These are phyloP conservation scores for Hyparrhenia diplandra DNA, from an alignment of 176 grass and related monocot species.

Conservation along the genomic window DNA sequence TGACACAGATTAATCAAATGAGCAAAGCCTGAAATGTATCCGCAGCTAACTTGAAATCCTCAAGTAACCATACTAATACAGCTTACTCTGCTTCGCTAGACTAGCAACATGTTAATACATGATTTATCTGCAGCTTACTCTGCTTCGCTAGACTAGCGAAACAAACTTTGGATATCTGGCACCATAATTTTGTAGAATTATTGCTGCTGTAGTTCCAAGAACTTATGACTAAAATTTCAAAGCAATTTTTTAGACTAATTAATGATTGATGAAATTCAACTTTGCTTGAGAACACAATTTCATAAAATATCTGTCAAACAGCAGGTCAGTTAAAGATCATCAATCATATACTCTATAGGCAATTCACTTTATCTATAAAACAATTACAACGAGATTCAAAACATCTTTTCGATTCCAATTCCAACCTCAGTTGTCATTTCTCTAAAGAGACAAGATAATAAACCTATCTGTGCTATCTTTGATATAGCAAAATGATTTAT, in stretches of 20 bases:
- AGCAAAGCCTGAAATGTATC: not conserved
- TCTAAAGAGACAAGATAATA: not conserved
- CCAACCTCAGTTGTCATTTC: not conserved
- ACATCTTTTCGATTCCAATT: not conserved
- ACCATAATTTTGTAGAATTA: not conserved
- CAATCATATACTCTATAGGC: conserved; percentile 11
- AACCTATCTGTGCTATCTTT: not conserved
- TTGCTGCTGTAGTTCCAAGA: conserved; percentile 2
- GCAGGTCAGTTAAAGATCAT: not conserved
- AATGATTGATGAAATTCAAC: not conserved
- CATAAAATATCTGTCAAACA: not conserved
- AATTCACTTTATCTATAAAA: not conserved
- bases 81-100: too few relatives aligned
- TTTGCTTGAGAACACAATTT: conserved; percentile 11
- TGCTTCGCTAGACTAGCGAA: not conserved
- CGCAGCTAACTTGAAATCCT: not conserved
- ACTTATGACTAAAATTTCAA: not conserved
- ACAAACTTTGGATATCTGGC: conserved; percentile 19
- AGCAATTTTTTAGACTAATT: not conserved
- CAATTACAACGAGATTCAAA: not conserved
- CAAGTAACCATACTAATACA: too few relatives aligned
- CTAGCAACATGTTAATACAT: not conserved
- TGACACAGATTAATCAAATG: not conserved
- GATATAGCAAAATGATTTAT: not conserved
- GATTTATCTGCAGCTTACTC: not conserved